Evolutionary conservation across 495 filamentous ascomycete genomes (phyloP).

Genomic region (Podospora pseudocomata): DNA sequence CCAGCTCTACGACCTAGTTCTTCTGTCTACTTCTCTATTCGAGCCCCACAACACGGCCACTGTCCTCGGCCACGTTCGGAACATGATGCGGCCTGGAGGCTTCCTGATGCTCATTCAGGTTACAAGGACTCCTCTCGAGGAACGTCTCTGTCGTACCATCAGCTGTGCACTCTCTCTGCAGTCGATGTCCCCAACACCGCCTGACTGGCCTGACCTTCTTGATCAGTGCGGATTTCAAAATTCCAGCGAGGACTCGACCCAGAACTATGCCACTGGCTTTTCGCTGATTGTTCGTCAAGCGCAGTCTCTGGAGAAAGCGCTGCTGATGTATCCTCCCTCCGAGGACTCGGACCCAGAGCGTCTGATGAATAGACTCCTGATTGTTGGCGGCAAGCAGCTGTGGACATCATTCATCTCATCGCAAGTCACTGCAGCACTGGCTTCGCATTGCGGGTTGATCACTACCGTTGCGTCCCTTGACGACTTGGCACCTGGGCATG

Average conservation of each 20-base stretch:
- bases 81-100: conserved; percentile 39
- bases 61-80: conserved; percentile 25
- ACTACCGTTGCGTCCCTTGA: conserved; percentile 25
- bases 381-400: conserved; percentile 30
- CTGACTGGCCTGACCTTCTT: conserved; percentile 36
- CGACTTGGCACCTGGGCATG: conserved; percentile 11
- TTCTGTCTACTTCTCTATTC: conserved; percentile 36
- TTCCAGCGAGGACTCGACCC: conserved; percentile 25
- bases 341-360: background rate
- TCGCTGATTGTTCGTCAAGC: conserved; percentile 39
- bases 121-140: conserved; percentile 19
- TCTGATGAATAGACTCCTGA: conserved; percentile 29
- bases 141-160: conserved; percentile 21
- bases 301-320: conserved; percentile 20
- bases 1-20: conserved; percentile 35
- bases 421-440: conserved; percentile 21
- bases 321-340: conserved; percentile 14
- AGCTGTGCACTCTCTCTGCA: background rate
- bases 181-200: conserved; percentile 18
- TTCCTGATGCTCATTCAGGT: conserved; percentile 40
- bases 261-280: conserved; percentile 31
- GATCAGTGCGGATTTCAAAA: conserved; percentile 35
- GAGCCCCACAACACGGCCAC: conserved; percentile 8
- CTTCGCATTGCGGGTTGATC: conserved; percentile 19
- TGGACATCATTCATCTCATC: conserved; percentile 20